Evolutionary conservation across 345 rosid species (phyloP).

Genomic region (Acer campestre): DNA sequence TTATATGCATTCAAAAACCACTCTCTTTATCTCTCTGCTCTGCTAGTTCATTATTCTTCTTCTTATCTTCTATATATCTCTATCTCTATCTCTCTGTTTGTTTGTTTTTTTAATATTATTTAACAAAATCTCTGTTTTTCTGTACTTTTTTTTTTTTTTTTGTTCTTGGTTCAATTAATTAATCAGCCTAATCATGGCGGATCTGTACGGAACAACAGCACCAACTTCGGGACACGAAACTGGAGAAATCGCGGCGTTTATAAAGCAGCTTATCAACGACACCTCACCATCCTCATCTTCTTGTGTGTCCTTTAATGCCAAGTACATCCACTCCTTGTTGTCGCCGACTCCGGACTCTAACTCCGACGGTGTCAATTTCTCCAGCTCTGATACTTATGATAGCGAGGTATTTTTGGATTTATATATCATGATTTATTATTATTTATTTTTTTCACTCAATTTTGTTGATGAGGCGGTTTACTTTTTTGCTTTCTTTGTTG

Average conservation of each 20-base stretch:
- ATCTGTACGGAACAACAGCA: conserved; percentile 50
- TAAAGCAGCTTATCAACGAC: conserved; percentile 46
- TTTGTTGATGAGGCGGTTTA: neutral
- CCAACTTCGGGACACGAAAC: conserved; percentile 39
- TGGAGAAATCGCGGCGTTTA: conserved; percentile 52
- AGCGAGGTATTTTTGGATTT: conserved; percentile 39
- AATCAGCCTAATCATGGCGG: conserved; percentile 42
- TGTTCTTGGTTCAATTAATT: neutral
- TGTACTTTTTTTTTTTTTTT: too few species aligned
- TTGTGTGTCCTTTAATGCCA: conserved; percentile 12
- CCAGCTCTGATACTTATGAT: conserved; percentile 33
- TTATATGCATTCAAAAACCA: too few species aligned
- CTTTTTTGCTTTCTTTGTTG: neutral
- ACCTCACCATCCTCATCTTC: conserved; percentile 38
- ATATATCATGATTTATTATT: too few species aligned
- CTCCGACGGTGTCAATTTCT: conserved; percentile 23
- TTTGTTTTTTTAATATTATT: neutral
- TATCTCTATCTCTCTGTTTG: neutral
- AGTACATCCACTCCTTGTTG: conserved; percentile 17
- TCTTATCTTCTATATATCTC: neutral
- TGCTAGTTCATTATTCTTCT: neutral
- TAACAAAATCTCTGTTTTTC: neutral
- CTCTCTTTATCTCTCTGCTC: neutral
- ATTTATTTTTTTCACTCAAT: conserved; percentile 9
- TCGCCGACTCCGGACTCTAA: neutral